Base-by-base conservation (phyloP, 805 yeast genomes). In the Metschnikowia orientalis region DNA sequence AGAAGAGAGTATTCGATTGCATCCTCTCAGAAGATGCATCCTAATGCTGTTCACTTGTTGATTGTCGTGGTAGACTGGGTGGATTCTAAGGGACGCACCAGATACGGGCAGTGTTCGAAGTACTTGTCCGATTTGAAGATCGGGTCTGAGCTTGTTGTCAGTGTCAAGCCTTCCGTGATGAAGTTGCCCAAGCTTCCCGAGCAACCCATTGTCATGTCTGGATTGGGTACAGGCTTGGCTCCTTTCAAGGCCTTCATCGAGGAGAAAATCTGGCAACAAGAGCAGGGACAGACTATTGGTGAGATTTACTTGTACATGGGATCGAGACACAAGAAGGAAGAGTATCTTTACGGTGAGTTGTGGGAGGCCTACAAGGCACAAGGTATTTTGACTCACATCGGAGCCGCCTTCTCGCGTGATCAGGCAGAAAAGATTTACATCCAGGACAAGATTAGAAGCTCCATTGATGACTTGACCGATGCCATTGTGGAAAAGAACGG, bases 1-100 rank as follows among this genome's bases (percentile, higher is more conserved):
- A 82, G 97, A 70, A 84, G 97, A 70, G 97, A 90, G 63, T 90
- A 90, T 60, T 90, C 97, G 9, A 90, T 90, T 61, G 97, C 97
- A 3, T 89, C 97, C 1, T 89, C 97, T 18, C 97, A 90, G 63
- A 85, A 75, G 58, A 69, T 85, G 52, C 97, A 90, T 63, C 87
- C 90, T 35, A 85, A 84, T 56, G 90, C 88, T 23, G 87, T 90
- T 23, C 97, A 90, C 54, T 67, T 90, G 53, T 73, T 90, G 57
- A 79, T 90, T 57, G 97, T 90, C 41, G 97, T 89, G 34, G 97
- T 90, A 35, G 97, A 89, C 60, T 90, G 97, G 97, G 69, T 77
- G 27, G 96, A 90, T 61, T 69, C 79, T 34, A 71, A 74, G 57
- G 95, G 95, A 32, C 77, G 95, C 59, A 75, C 73, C 54, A 77